Evolutionary conservation across 768 basidiomycete genomes (phyloP).

Genomic region (Trametes villosa): DNA sequence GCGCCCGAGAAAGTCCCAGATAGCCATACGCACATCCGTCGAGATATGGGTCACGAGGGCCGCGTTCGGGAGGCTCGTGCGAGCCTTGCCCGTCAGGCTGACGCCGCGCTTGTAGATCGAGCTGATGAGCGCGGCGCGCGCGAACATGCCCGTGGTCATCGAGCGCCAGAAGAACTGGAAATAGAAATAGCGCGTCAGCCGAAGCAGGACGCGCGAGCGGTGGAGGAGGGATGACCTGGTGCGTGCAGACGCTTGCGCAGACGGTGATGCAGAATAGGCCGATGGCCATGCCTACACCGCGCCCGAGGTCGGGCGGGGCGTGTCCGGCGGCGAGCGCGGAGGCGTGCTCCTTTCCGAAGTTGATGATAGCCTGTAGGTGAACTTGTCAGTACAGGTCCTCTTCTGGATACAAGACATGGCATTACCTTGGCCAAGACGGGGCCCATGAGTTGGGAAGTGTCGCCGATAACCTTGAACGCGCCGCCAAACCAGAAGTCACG

Average conservation of each 20-base stretch:
- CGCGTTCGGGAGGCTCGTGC: slow-evolving; percentile 63
- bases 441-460: slow-evolving; percentile 63
- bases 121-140: slow-evolving; percentile 67
- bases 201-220: slow-evolving; percentile 24
- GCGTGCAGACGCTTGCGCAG: slow-evolving; percentile 57
- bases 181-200: neutral
- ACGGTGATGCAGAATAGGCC: slow-evolving; percentile 57
- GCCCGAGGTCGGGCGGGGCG: slow-evolving; percentile 47
- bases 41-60: slow-evolving; percentile 64
- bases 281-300: slow-evolving; percentile 62
- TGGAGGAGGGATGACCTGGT: slow-evolving; percentile 61
- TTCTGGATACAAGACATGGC: neutral
- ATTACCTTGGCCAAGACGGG: slow-evolving; percentile 62
- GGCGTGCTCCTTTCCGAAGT: slow-evolving; percentile 56
- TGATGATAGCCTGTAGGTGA: slow-evolving; percentile 55
- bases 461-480: slow-evolving; percentile 63
- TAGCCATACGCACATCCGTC: slow-evolving; percentile 63
- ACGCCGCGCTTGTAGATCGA: slow-evolving; percentile 75
- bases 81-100: slow-evolving; percentile 64
- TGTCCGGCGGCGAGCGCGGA: slow-evolving; percentile 42
- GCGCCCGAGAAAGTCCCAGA: neutral
- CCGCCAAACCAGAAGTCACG: slow-evolving; percentile 67
- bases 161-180: slow-evolving; percentile 72
- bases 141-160: slow-evolving; percentile 67
- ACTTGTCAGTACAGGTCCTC: neutral